phyloP scores from a whole-genome alignment of 169 alveolate genomes.

The Amoebophrya sp. region DNA sequence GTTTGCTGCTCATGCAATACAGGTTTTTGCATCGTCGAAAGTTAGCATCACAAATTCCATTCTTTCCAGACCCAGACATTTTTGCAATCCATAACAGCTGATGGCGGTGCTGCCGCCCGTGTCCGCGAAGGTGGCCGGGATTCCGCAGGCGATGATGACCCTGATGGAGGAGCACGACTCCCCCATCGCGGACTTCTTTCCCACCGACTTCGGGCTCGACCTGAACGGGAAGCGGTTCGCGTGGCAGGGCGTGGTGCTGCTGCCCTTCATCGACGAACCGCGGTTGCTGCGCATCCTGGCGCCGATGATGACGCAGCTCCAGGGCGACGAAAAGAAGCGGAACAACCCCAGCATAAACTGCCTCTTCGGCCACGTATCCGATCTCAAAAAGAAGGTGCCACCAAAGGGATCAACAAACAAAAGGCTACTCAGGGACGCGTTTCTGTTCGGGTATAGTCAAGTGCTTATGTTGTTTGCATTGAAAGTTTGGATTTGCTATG shows the following conservation, averaged over 20 bases:
- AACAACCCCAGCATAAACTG: conserved; percentile 28
- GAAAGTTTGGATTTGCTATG: background rate
- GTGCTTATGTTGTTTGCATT: background rate
- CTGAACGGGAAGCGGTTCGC: conserved; percentile 56
- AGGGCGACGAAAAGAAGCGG: conserved; percentile 40
- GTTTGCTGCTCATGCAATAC: too few relatives aligned
- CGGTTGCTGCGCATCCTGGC: conserved; percentile 47
- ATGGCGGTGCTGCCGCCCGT: conserved; percentile 93
- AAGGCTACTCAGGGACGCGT: background rate
- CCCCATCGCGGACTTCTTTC: conserved; percentile 67
- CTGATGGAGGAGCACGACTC: conserved; percentile 56
- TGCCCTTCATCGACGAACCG: conserved; percentile 56
- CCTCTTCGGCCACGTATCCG: conserved; percentile 3
- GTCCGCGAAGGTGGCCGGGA: conserved; percentile 55
- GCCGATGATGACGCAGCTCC: conserved; percentile 36
- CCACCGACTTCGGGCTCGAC: conserved; percentile 66
- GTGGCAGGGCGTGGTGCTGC: conserved; percentile 55
- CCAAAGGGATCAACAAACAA: background rate
- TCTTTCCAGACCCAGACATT: too few relatives aligned
- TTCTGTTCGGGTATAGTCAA: too few relatives aligned
- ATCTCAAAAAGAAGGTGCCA: background rate
- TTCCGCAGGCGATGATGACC: conserved; percentile 41
- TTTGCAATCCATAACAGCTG: too few relatives aligned
- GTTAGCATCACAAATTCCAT: too few relatives aligned
- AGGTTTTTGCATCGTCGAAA: too few relatives aligned